Conservation (phyloP, 371 early-diverging fungal species). For the Mortierella polycephala region DNA sequence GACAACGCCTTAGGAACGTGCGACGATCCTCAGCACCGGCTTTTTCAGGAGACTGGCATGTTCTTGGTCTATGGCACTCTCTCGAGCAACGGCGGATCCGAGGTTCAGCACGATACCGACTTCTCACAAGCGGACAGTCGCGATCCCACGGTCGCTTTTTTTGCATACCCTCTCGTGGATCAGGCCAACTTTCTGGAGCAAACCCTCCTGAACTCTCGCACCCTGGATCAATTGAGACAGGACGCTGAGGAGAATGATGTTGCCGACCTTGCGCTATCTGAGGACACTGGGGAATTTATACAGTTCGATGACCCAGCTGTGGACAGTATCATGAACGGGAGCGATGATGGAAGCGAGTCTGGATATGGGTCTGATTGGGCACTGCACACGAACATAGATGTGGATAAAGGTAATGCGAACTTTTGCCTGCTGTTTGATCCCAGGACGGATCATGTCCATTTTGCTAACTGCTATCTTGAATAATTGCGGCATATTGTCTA, state of each 20-base stretch:
- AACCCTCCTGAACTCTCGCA: conserved; percentile 20
- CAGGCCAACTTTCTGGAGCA: conserved; percentile 20
- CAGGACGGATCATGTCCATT: no score
- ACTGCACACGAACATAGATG: neutral
- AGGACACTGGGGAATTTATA: neutral
- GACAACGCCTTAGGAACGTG: neutral
- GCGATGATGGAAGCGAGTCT: conserved; percentile 1
- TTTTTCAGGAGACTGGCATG: conserved; percentile 28
- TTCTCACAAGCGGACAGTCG: neutral
- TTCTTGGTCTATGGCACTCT: conserved; percentile 37
- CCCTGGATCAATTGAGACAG: conserved; percentile 8
- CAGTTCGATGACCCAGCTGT: conserved; percentile 25
- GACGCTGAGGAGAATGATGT: conserved; percentile 1
- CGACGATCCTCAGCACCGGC: conserved; percentile 2
- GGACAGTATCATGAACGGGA: conserved; percentile 38
- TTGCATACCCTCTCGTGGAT: conserved; percentile 38
- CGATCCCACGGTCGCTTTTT: conserved; percentile 22
- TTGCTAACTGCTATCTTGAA: no score
- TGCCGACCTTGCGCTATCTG: neutral
- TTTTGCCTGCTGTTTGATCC: no score
- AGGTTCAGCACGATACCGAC: neutral
- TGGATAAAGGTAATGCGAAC: conserved; percentile 30
- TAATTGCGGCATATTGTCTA: neutral
- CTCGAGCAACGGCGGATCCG: conserved; percentile 4
- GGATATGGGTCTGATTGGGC: conserved; percentile 7